A percentile compares a stretch with the other conserved stretches of the same genome.
Evolutionary conservation across 2,329 filamentous ascomycete genomes (phyloP).

Genomic region (Colletotrichum eleusines): DNA sequence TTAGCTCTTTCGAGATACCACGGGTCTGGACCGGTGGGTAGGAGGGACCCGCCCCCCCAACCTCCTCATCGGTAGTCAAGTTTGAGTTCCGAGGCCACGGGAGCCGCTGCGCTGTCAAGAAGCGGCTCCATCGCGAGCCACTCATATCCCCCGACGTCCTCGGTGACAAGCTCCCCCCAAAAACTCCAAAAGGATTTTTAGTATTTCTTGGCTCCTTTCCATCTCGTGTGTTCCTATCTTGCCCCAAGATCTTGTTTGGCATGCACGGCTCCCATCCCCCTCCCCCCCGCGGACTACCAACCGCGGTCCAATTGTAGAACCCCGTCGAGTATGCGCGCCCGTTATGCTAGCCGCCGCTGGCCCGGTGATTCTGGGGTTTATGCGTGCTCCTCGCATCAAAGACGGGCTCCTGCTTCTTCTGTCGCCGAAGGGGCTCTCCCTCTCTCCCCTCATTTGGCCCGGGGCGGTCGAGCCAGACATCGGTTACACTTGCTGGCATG

Average conservation of each 20-base stretch:
- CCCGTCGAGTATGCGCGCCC: background rate
- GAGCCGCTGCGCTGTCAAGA: slow-evolving; percentile 37
- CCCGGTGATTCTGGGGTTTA: slow-evolving; percentile 6
- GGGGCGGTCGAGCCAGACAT: slow-evolving; percentile 4
- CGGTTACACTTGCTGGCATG: slow-evolving; percentile 29
- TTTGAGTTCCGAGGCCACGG: slow-evolving; percentile 40
- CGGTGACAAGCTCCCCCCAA: slow-evolving; percentile 15
- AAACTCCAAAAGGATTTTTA: slow-evolving; percentile 15
- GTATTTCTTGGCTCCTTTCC: slow-evolving; percentile 30
- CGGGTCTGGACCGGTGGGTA: slow-evolving; percentile 25
- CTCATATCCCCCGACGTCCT: slow-evolving; percentile 12
- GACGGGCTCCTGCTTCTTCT: background rate
- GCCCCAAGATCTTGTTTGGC: slow-evolving; percentile 13
- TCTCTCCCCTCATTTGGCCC: background rate
- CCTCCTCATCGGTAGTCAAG: slow-evolving; percentile 42
- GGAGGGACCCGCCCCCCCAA: slow-evolving; percentile 1
- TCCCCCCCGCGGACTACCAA: background rate
- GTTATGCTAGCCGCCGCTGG: background rate
- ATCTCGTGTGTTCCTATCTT: slow-evolving; percentile 22
- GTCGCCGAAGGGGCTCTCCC: background rate
- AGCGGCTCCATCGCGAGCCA: slow-evolving; percentile 26
- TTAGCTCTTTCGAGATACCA: slow-evolving; percentile 2
- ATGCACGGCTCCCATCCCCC: slow-evolving; percentile 10
- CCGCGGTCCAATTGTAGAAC: background rate
- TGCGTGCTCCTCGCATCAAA: background rate